Base-by-base conservation (phyloP, 2,329 filamentous ascomycete genomes). In the Colletotrichum cordylinicola region DNA sequence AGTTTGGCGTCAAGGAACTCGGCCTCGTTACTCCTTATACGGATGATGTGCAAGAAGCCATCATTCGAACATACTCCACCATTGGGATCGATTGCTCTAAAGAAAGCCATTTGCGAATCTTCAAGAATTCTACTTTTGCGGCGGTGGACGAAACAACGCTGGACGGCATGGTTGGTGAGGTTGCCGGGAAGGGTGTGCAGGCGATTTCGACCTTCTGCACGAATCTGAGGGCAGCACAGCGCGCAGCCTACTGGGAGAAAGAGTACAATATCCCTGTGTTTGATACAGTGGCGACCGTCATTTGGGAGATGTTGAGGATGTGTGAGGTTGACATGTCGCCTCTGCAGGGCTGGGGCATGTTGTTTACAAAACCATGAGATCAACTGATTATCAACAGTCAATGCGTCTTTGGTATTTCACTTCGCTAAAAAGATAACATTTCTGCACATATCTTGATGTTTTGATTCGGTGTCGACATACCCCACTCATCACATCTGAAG, bases 151-250 rank as follows among this genome's bases (percentile, higher is more conserved):
- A 84, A 65, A 6, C 65, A 2, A 71, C 55, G 31, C 72, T 81
- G 8, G 79, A 80, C 55, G n/a, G 29, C 2, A 73, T 79, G 78
- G 74, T 81, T 9, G 61, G 9, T 3, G 80, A 82, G 60, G 78
- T 85, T 18, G 73, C 82, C 55, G 78, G 80, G 18, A 77, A 81
- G 6, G 75, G 70, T 4, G 78, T 82, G 2, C 75, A 83, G 69
- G 83, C 82, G 3, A 78, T 87, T 2, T 82, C 82, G 9, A 85
- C 84, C 3, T 87, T 87, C 77, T 88, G 86, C 79, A 88, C 86
- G 16, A 88, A 87, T 78, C 78, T 87, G 35, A 79, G 79, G 15
- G 85, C 85, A 5, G 86, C 85, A 8, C 83, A 86, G 70, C 78
- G 83, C 9, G 85, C 82, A 2, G 78, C 75, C 12, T 43, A 79